phyloP scores from a whole-genome alignment of 192 early-diverging fungal genomes.

The Mortierella alpina region DNA sequence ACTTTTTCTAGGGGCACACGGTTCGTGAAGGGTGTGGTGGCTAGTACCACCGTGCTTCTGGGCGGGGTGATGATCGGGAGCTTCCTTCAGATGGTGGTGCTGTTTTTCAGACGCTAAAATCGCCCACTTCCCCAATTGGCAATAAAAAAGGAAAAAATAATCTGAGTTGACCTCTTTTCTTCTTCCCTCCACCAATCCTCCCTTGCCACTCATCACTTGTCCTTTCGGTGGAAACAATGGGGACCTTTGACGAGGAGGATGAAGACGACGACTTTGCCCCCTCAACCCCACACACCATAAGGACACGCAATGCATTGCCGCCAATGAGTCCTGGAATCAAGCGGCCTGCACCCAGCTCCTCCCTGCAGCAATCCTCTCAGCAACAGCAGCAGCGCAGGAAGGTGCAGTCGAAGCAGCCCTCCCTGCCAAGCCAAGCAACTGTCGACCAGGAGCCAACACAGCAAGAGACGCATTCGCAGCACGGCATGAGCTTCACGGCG shows the following conservation, averaged over 20 bases:
- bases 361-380: not conserved
- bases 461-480: not conserved
- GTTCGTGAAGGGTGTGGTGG: conserved; percentile 38
- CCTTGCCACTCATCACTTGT: not conserved
- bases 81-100: conserved; percentile 20
- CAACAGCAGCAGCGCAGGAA: too few species aligned
- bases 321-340: not conserved
- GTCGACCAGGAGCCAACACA: not conserved
- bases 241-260: conserved; percentile 9
- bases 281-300: conserved; percentile 11
- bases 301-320: not conserved
- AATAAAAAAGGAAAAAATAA: not conserved
- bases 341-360: not conserved
- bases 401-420: too few species aligned
- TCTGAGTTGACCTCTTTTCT: not conserved
- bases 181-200: not conserved
- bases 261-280: conserved; percentile 33
- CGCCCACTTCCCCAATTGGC: not conserved
- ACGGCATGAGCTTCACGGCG: not conserved
- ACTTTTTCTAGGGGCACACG: conserved; percentile 23
- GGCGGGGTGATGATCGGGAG: conserved; percentile 45
- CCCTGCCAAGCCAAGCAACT: too few species aligned
- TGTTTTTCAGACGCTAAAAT: conserved; percentile 21
- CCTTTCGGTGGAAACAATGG: not conserved
- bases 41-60: conserved; percentile 37